These are phyloP conservation scores for Penstemon barbatus DNA, from an alignment of 257 asterid species.

Conservation along the genomic window DNA sequence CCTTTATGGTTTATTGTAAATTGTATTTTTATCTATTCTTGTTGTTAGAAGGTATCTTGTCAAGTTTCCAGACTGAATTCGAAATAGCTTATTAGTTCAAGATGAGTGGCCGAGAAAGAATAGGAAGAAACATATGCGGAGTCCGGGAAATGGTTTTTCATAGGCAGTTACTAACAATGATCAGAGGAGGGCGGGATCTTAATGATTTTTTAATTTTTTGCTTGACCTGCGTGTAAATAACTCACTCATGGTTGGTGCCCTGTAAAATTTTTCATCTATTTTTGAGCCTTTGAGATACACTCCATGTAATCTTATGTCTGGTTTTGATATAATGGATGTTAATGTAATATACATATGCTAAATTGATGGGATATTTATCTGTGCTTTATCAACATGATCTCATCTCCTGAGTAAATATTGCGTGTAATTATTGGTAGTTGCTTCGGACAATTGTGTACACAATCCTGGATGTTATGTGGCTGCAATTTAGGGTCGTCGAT, in stretches of 20 bases:
- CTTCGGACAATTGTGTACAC: too few species aligned
- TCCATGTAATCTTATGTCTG: conserved; percentile 14
- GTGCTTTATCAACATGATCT: too few species aligned
- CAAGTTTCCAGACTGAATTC: conserved; percentile 13
- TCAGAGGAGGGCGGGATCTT: too few species aligned
- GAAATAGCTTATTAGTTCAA: conserved; percentile 25
- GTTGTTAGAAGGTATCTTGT: conserved; percentile 1
- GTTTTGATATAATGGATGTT: conserved; percentile 17
- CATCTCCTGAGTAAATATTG: too few species aligned
- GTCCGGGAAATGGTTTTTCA: too few species aligned
- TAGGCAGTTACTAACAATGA: too few species aligned
- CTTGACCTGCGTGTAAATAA: conserved; percentile 26
- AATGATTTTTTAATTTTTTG: too few species aligned
- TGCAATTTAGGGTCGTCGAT: too few species aligned
- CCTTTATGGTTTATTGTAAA: conserved; percentile 37
- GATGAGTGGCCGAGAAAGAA: conserved; percentile 26
- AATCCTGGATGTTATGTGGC: too few species aligned
- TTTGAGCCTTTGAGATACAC: background rate
- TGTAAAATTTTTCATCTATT: background rate
- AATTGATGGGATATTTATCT: too few species aligned
- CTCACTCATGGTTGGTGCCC: conserved; percentile 11
- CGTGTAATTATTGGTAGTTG: too few species aligned
- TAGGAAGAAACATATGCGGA: conserved; percentile 8
- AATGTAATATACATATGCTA: conserved; percentile 11
- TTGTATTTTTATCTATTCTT: conserved; percentile 6